Conservation (phyloP, 129 eudicot genomes). For the Gnaphalium uliginosum region DNA sequence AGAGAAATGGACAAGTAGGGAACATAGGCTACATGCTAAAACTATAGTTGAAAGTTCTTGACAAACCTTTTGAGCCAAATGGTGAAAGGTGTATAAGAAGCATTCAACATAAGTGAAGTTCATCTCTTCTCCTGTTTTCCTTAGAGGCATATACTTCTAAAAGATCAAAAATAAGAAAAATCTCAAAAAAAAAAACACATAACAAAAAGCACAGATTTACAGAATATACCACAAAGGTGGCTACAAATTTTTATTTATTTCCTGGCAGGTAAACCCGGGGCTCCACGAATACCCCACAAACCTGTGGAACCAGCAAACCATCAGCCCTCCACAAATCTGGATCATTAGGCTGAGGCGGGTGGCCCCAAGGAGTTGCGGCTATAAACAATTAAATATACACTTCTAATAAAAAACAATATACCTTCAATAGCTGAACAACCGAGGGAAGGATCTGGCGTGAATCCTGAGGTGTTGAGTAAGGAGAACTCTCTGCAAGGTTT, state of each 20-base stretch:
- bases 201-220: neutral
- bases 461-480: conserved; percentile 75
- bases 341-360: neutral
- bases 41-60: neutral
- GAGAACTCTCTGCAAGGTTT: conserved; percentile 86
- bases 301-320: neutral
- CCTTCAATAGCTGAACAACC: conserved; percentile 74
- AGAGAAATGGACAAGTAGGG: neutral
- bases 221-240: conserved; percentile 4
- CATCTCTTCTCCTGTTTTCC: conserved; percentile 82
- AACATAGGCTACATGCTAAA: conserved; percentile 1
- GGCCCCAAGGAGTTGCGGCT: neutral
- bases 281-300: neutral
- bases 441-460: conserved; percentile 81
- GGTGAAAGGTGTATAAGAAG: conserved; percentile 78
- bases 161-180: neutral
- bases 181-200: neutral
- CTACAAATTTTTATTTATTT: neutral
- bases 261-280: neutral
- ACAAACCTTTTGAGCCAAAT: conserved; percentile 71
- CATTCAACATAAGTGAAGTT: conserved; percentile 85
- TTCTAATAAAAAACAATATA: neutral
- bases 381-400: neutral
- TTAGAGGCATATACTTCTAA: conserved; percentile 82
- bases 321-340: neutral